phyloP scores from a whole-genome alignment of 768 basidiomycete species.

The Boletus coccyginus region DNA sequence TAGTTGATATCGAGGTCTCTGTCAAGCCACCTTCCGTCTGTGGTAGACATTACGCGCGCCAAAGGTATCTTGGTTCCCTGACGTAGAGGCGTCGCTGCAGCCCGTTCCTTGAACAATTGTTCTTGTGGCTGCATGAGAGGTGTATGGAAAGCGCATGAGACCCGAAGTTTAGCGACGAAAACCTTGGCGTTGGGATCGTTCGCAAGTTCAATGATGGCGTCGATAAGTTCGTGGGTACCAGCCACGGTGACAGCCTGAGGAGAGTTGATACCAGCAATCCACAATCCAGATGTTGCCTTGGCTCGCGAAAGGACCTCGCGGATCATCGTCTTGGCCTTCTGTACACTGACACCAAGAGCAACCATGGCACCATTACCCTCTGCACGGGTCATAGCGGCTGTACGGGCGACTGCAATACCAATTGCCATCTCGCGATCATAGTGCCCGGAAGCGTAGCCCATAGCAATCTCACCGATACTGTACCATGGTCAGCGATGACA shows the following conservation, averaged over 20 bases:
- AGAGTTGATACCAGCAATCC: constrained; percentile 37
- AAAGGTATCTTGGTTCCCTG: constrained; percentile 19
- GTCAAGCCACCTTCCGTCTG: constrained; percentile 33
- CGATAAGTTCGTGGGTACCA: constrained; percentile 30
- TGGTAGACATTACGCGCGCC: constrained; percentile 35
- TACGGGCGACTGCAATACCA: constrained; percentile 36
- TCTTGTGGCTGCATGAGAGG: constrained; percentile 36
- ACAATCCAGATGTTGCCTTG: constrained; percentile 27
- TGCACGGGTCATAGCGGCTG: constrained; percentile 35
- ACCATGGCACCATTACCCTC: constrained; percentile 37
- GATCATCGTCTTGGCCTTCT: constrained; percentile 33
- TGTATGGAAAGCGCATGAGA: constrained; percentile 35
- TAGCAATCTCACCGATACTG: constrained; percentile 36
- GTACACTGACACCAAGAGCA: constrained; percentile 33
- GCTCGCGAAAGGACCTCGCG: constrained; percentile 30
- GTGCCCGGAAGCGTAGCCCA: constrained; percentile 38
- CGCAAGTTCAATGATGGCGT: constrained; percentile 27
- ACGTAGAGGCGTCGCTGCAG: constrained; percentile 16
- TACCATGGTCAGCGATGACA: constrained; percentile 6
- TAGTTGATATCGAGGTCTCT: constrained; percentile 28
- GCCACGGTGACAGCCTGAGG: constrained; percentile 37
- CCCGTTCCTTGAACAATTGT: constrained; percentile 26
- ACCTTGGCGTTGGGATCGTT: constrained; percentile 27
- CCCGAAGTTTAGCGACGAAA: constrained; percentile 30
- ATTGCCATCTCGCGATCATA: constrained; percentile 34